Base-by-base conservation (phyloP, 2,329 filamentous ascomycete species). In the Ophiostoma australiae region DNA sequence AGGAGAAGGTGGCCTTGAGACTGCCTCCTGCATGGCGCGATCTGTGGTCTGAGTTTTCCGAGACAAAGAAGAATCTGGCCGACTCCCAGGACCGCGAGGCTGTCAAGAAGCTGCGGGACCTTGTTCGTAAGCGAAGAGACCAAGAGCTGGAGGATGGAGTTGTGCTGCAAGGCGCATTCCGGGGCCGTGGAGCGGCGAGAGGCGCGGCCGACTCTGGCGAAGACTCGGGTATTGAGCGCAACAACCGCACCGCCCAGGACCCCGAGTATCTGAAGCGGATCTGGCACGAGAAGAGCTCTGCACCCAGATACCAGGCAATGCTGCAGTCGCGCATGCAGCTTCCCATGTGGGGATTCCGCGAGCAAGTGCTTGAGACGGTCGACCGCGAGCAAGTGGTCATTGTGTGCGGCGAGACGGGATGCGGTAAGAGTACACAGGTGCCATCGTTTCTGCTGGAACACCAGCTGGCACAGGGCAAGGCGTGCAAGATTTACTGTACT, bases 371-470 rank as follows among this genome's bases (percentile, higher is more conserved):
- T 15, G 84, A 87, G 35, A 87, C 91, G 1, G 89, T 99, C 39
- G 90, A 92, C 67, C 84, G 86, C 31, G 87, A 97, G 74, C 94
- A 95, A 76, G 91, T 97, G 11, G 89, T 95, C 11, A 97, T 99
- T 72, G 87, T 99, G 39, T 98, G 94, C 78, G 95, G 95, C 78
- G 95, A 99, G 81, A 99, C 95, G 2, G 95, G 95, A 75, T 97
- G 91, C 78, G 95, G 95, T 74, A 99, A 99, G 83, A 97, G 93
- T 79, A 99, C 95, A 0, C 95, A 99, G 77, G 91, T 97, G n/a
- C 95, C 95, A 5, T 90, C 94, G 0, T 98, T 96, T 77, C 87
- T 99, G 70, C 83, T 99, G 8, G 95, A 99, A 79, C 88, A 97
- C 76, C 90, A 97, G 77, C 85, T 99, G 68, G 87, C 88, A 3